Percentiles rank a stretch among this genome's conserved stretches.
Evolutionary conservation across 1,284 basidiomycete species (phyloP).

Genomic region (Moesziomyces sp.): DNA sequence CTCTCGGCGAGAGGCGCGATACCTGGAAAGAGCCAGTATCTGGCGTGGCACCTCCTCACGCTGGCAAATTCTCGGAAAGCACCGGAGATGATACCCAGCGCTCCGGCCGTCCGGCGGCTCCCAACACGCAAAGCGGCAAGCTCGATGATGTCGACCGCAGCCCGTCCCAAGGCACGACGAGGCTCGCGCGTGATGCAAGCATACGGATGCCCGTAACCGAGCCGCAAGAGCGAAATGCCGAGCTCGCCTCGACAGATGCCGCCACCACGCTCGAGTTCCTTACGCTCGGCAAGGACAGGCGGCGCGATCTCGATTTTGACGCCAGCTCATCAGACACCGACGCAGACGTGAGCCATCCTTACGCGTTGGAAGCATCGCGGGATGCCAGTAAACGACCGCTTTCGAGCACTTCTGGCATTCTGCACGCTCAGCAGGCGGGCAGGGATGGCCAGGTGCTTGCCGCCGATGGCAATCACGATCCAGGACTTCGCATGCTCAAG

Average conservation of each 20-base stretch:
- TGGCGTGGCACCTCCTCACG: not conserved
- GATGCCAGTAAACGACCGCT: not conserved
- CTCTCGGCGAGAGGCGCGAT: conserved; percentile 27
- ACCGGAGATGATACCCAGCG: not conserved
- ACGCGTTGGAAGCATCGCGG: not conserved
- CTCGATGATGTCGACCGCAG: not conserved
- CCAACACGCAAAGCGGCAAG: not conserved
- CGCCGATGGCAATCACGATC: conserved; percentile 6
- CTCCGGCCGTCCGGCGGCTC: not conserved
- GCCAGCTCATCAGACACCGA: conserved; percentile 36
- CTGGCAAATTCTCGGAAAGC: not conserved
- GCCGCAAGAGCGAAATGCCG: conserved; percentile 25
- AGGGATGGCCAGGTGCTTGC: not conserved
- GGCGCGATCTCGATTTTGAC: conserved; percentile 34
- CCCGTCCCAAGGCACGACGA: not conserved
- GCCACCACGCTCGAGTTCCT: conserved; percentile 47
- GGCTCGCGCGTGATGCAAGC: not conserved
- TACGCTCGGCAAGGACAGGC: conserved; percentile 39
- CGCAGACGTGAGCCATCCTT: conserved; percentile 3
- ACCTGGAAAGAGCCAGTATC: conserved; percentile 12
- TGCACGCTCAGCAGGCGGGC: conserved; percentile 2
- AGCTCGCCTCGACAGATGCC: conserved; percentile 41
- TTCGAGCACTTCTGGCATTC: conserved; percentile 3
- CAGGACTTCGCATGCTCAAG: conserved; percentile 31
- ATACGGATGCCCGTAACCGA: conserved; percentile 5